Evolutionary conservation across 2,329 filamentous ascomycete genomes (phyloP).

Genomic region (Tolypocladium inflatum): DNA sequence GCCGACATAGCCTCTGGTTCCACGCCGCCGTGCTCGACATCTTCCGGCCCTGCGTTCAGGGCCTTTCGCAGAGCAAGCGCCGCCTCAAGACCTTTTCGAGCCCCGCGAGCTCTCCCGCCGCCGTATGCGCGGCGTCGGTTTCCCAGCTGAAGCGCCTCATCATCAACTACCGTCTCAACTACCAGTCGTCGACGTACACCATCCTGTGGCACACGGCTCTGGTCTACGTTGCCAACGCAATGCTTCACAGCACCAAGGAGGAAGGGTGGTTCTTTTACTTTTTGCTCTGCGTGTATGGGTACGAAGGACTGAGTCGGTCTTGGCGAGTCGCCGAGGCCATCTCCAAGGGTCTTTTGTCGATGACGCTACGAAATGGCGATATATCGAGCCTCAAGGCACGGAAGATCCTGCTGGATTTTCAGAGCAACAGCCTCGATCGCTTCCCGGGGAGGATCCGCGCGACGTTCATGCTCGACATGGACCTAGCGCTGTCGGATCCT

Average conservation of each 20-base stretch:
- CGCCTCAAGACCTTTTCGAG: conserved; percentile 16
- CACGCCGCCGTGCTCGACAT: conserved; percentile 11
- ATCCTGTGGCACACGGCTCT: conserved; percentile 27
- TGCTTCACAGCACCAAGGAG: conserved; percentile 16
- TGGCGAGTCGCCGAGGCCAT: conserved; percentile 22
- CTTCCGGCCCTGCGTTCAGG: conserved; percentile 14
- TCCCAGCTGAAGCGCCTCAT: conserved; percentile 26
- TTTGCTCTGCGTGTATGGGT: conserved; percentile 23
- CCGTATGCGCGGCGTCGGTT: conserved; percentile 19
- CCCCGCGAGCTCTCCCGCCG: conserved; percentile 10
- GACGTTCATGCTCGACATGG: conserved; percentile 26
- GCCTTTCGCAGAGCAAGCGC: neutral
- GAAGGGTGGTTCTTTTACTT: conserved; percentile 23
- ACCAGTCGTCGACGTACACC: conserved; percentile 19
- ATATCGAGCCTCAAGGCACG: conserved; percentile 18
- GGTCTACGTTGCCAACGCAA: conserved; percentile 25
- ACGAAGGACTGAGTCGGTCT: conserved; percentile 19
- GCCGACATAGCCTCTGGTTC: conserved; percentile 9
- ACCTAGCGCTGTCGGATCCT: conserved; percentile 23
- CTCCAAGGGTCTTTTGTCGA: conserved; percentile 18
- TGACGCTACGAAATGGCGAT: conserved; percentile 18
- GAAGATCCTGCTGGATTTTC: conserved; percentile 19
- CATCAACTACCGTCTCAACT: conserved; percentile 19
- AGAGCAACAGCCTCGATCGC: conserved; percentile 10
- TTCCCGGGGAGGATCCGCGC: conserved; percentile 17